phyloP scores from a whole-genome alignment of 192 early-diverging fungal genomes.

The Coemansia sp. region DNA sequence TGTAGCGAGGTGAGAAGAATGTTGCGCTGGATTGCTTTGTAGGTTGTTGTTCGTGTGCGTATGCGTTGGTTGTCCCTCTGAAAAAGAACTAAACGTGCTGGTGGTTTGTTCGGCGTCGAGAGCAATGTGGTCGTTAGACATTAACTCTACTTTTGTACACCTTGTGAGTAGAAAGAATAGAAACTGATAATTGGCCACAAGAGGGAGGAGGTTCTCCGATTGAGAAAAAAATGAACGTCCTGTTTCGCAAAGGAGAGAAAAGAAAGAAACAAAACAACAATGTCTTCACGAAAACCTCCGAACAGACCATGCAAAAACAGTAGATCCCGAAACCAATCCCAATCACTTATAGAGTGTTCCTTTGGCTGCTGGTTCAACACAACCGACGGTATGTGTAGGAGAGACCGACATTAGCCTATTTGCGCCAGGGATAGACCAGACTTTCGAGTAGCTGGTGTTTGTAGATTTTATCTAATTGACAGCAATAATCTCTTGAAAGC shows the following conservation, averaged over 20 bases:
- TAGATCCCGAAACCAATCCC: no score
- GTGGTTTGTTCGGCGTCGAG: not conserved
- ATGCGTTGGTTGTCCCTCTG: not conserved
- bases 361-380: no score
- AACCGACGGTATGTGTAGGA: no score
- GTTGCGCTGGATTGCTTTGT: not conserved
- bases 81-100: not conserved
- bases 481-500: not conserved
- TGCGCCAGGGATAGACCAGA: not conserved
- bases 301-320: no score
- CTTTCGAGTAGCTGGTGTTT: not conserved
- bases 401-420: no score
- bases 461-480: not conserved
- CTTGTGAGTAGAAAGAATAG: not conserved
- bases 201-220: no score
- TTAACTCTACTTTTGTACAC: not conserved
- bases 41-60: not conserved
- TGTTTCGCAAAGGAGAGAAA: not conserved
- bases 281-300: no score
- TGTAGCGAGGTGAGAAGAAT: constrained; percentile 23
- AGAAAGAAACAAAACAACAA: no score
- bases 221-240: not conserved
- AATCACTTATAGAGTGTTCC: no score
- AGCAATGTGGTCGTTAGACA: not conserved
- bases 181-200: not conserved